Base-by-base conservation (phyloP, 306 rosid species). In the Sechiopsis laciniata region DNA sequence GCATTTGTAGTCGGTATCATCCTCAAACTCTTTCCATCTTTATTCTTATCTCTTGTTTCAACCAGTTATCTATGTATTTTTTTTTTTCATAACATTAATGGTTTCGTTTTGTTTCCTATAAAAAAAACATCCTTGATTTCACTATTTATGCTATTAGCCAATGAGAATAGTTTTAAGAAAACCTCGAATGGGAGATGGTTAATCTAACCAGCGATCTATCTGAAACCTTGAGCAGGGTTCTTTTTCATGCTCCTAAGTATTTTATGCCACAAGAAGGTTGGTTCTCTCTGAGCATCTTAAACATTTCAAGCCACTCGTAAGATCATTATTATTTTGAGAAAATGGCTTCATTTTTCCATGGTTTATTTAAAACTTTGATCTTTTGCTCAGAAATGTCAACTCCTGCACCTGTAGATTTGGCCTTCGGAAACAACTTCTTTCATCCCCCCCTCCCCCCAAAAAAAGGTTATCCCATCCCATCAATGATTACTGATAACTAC, bases 151-250 rank as follows among this genome's bases (percentile, higher is more conserved):
- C 42, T 6, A 61, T 61, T 24, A 14, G n/a, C 20, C 66, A 14
- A 60, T 42, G 20, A 61, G 19, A 61, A 61, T 14, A 61, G 10
- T 29, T 7, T 61, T 6, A 24, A 24, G 7, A 59, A 59, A 59
- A 13, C 65, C 17, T 59, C 17, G 10, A 12, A 12, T 24, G 37
- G 37, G 37, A 32, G 17, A 59, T 24, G 17, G 40, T 14, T 26
- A 37, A 59, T 59, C 65, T 42, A 59, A 60, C 45, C 45, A 60
- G 67, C 11, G 29, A 60, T 60, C 67, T 60, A 60, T 45, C 20
- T 0, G 2, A 6, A 26, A 29, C 45, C 46, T 40, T 40, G 46
- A 6, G 46, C 46, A 50, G n/a, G 54, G 54, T 12, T 50, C 16
- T 48, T 50, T 50, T 15, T 12, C 12, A 5, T 50, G 54, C 54